Base-by-base conservation (phyloP, 2,329 filamentous ascomycete species). In the Penicillium vulpinum region DNA sequence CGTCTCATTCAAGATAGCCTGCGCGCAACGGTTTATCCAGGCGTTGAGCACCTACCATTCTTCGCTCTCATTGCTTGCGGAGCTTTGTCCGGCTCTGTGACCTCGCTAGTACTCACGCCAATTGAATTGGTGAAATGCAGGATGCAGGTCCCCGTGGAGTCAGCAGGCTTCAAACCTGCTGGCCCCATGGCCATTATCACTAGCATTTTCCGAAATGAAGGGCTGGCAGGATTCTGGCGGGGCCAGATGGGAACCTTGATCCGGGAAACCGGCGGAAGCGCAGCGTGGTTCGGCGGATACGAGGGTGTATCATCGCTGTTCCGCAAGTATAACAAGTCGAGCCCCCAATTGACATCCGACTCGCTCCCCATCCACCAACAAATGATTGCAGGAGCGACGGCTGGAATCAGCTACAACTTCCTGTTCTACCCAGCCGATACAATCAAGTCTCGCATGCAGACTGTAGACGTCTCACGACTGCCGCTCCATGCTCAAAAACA, bases 41-140 rank as follows among this genome's bases (percentile, higher is more conserved):
- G 75, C 0, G 67, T 72, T 3, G 78, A 84, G 50, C 81, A 85
- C 0, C 78, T 97, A 1, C 88, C 92, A 0, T 83, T 97, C n/a
- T 77, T 83, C 1, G 88, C 87, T 1, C 81, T 97, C 16, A 85
- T 91, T 73, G 78, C 86, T 50, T 95, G 91, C 18, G 94, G 94
- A 45, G 93, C 90, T 47, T 88, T 91, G 56, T 89, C 92, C 1
- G 94, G 94, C 33, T 89, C 90, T 38, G 89, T 96, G 68, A 96
- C 94, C 0, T 96, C 91, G 0, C 82, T 97, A 46, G 86, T 96
- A 31, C 85, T 99, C 60, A 99, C 94, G 0, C 94, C 94, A 0
- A 91, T 99, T 64, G 94, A 99, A 77, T 85, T 99, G 51, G 90
- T 99, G 72, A 99, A 99, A 78, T 99, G 94, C 83, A 95, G 94